Conservation (phyloP, 2,329 filamentous ascomycete species). For the Colletotrichum cereale region DNA sequence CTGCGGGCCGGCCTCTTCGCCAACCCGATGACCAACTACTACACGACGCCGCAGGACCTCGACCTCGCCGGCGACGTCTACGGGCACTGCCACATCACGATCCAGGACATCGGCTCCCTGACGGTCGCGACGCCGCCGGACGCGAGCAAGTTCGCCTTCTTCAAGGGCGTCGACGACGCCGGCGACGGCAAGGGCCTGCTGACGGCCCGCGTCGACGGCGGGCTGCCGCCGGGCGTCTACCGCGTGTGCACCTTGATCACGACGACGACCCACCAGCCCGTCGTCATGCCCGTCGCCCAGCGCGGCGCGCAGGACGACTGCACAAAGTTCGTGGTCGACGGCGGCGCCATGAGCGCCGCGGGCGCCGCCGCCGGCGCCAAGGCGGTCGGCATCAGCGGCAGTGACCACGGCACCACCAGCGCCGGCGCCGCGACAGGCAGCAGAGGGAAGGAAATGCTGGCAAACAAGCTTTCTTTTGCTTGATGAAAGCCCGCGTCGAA, state of each 20-base stretch:
- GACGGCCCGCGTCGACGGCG: conserved; percentile 57
- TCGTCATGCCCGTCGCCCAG: conserved; percentile 69
- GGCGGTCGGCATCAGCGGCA: background rate
- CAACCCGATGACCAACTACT: conserved; percentile 67
- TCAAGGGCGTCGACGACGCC: conserved; percentile 69
- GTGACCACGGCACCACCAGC: background rate
- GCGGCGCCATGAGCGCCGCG: background rate
- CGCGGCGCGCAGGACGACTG: conserved; percentile 67
- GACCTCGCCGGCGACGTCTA: conserved; percentile 53
- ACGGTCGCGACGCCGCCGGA: conserved; percentile 54
- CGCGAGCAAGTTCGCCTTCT: conserved; percentile 62
- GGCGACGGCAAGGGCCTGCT: conserved; percentile 62
- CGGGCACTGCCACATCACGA: conserved; percentile 64
- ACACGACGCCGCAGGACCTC: conserved; percentile 66
- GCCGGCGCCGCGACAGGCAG: background rate
- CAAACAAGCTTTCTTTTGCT: background rate
- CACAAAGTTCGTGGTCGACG: conserved; percentile 58
- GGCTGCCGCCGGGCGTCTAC: conserved; percentile 62
- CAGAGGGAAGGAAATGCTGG: background rate
- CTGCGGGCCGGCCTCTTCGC: conserved; percentile 66
- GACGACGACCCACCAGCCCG: conserved; percentile 66
- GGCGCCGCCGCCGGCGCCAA: background rate
- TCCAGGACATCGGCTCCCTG: conserved; percentile 60
- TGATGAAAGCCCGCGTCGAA: background rate
- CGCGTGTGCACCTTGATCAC: conserved; percentile 65